phyloP scores from a whole-genome alignment of 2,329 filamentous ascomycete genomes.

The Lecanicillium sp. region DNA sequence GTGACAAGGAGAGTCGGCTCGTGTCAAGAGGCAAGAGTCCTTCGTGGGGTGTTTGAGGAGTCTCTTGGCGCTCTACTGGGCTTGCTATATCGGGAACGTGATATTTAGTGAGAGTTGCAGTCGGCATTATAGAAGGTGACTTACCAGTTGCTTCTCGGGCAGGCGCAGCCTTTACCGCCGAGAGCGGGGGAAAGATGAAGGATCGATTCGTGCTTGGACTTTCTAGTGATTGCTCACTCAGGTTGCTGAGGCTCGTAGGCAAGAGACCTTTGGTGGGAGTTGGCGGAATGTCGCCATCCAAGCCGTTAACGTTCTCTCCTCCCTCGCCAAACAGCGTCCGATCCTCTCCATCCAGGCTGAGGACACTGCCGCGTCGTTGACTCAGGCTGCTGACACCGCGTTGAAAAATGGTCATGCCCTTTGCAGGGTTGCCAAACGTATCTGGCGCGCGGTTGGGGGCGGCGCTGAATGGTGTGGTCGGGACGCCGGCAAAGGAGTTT shows the following conservation, averaged over 20 bases:
- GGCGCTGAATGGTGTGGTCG: slow-evolving; percentile 74
- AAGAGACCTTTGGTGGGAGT: slow-evolving; percentile 77
- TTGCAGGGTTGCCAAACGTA: slow-evolving; percentile 47
- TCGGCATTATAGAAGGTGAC: slow-evolving; percentile 37
- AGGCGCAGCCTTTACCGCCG: slow-evolving; percentile 28
- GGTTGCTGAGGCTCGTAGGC: slow-evolving; percentile 31
- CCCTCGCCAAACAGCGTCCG: slow-evolving; percentile 35
- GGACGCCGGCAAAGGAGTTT: slow-evolving; percentile 63
- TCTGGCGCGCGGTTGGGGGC: slow-evolving; percentile 39
- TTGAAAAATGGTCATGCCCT: slow-evolving; percentile 60
- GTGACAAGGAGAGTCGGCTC: slow-evolving; percentile 76
- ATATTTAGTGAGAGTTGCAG: slow-evolving; percentile 28
- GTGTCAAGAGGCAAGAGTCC: slow-evolving; percentile 69
- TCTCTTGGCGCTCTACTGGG: slow-evolving; percentile 50
- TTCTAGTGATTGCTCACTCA: slow-evolving; percentile 32
- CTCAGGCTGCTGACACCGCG: slow-evolving; percentile 39
- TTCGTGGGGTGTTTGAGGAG: slow-evolving; percentile 75
- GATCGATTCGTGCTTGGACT: slow-evolving; percentile 41
- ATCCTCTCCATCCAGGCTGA: slow-evolving; percentile 76
- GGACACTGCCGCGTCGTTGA: slow-evolving; percentile 58
- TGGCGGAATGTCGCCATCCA: slow-evolving; percentile 66
- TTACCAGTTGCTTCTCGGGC: slow-evolving; percentile 36
- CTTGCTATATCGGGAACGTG: slow-evolving; percentile 45
- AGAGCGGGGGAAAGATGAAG: slow-evolving; percentile 32
- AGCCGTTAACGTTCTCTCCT: slow-evolving; percentile 16